Evolutionary conservation across 441 rosid species (phyloP).

Genomic region (Euphorbia corollata): DNA sequence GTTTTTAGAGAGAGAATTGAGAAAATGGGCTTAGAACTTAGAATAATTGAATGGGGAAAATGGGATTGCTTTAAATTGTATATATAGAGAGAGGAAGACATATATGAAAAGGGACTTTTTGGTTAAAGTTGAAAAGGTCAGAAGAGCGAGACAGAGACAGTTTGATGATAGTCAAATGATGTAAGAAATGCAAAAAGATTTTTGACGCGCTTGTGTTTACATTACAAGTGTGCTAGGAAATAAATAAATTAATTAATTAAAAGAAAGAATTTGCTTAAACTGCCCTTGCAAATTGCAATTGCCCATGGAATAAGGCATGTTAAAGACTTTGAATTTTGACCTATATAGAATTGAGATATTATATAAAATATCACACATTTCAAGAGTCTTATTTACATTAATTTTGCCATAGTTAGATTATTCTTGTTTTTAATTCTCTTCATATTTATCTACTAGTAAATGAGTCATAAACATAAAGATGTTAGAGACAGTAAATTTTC

Average conservation of each 20-base stretch:
- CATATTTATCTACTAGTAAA: no score
- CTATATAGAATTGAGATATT: neutral
- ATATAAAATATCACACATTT: neutral
- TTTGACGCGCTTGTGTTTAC: slow-evolving; percentile 9
- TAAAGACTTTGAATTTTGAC: slow-evolving; percentile 13
- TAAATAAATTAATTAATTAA: neutral
- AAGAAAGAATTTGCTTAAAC: neutral
- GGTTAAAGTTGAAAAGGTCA: slow-evolving; percentile 10
- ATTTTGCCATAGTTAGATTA: no score
- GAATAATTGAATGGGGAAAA: neutral
- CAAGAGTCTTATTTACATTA: neutral
- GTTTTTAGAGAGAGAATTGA: neutral
- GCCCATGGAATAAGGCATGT: neutral
- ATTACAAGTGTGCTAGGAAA: neutral
- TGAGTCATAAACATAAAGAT: no score
- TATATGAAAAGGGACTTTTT: neutral
- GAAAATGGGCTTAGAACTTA: neutral
- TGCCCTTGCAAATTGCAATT: neutral
- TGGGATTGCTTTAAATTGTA: neutral
- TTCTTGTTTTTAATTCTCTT: no score
- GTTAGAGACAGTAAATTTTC: no score
- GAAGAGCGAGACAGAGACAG: neutral
- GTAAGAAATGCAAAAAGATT: neutral
- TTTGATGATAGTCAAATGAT: slow-evolving; percentile 6
- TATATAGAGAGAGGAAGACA: neutral